These are phyloP conservation scores for Hura crepitans DNA, from an alignment of 441 rosid genomes.

Conservation along the genomic window DNA sequence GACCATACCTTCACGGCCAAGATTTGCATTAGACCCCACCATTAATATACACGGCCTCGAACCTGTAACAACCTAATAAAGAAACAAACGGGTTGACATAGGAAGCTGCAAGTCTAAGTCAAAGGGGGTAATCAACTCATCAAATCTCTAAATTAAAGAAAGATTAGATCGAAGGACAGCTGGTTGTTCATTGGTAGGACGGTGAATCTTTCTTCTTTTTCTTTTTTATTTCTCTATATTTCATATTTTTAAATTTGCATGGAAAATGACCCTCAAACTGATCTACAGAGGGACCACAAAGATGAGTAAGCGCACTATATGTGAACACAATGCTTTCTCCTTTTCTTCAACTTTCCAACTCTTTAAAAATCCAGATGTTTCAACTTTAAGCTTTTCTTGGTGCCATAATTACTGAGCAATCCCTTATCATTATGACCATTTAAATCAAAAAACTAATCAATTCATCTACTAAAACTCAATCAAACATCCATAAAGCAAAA, in stretches of 20 bases:
- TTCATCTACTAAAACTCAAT: no score
- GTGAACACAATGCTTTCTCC: slow-evolving; percentile 23
- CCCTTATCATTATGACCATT: no score
- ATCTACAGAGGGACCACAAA: slow-evolving; percentile 22
- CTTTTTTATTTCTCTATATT: background rate
- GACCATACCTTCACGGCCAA: slow-evolving; percentile 19
- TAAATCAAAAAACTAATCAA: no score
- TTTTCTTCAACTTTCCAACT: background rate
- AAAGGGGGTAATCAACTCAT: slow-evolving; percentile 34
- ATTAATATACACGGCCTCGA: slow-evolving; percentile 10
- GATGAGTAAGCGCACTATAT: slow-evolving; percentile 41
- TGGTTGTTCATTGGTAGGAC: slow-evolving; percentile 41
- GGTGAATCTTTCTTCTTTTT: slow-evolving; percentile 20
- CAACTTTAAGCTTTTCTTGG: no score
- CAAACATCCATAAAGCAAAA: no score
- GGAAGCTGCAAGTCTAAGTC: slow-evolving; percentile 30
- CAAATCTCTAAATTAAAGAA: background rate
- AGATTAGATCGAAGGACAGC: slow-evolving; percentile 23
- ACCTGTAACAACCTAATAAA: slow-evolving; percentile 18
- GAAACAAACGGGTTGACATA: slow-evolving; percentile 23
- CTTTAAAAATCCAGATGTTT: no score
- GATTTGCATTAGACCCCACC: slow-evolving; percentile 36
- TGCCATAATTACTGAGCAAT: no score
- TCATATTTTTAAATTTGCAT: background rate
- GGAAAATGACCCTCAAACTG: slow-evolving; percentile 17